Evolutionary conservation across 2,329 filamentous ascomycete genomes (phyloP), one percentile per base, ranked within the genome.

Genomic region (Nemania bipapillata): DNA sequence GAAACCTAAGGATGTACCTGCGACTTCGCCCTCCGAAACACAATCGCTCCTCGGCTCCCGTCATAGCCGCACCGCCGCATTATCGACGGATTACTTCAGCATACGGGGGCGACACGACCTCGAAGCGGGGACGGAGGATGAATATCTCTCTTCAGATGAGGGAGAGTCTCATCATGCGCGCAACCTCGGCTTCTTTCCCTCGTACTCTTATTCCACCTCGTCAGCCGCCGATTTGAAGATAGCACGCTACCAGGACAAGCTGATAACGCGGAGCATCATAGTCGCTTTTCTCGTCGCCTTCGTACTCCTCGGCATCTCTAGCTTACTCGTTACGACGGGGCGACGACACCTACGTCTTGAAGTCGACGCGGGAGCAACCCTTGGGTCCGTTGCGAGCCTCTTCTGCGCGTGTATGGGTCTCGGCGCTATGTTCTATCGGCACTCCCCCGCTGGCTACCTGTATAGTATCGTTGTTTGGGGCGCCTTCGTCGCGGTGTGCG

Each of bases 351-450:
- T 91, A 72, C 84, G 86, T 4, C 84, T 89, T n/a, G 89, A 92
- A 77, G 92, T 95, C 3, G 91, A 94, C 74, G 87, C 87, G 0
- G 92, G 90, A 8, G 90, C 92, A 1, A 84, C 92, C 0, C 83
- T 92, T 47, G 92, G 91, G 9, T 89, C 91, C 17, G 84, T 92
- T 35, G 83, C 87, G 32, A 92, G 90, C 70, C 77, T 94, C 47
- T 84, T 89, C 68, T 89, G 89, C 74, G 88, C 87, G 0, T 87
- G 89, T 54, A 82, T 86, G 12, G 91, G 85, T 0, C 82, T 92
- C 6, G 87, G 86, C 37, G 84, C 86, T 77, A 85, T 87, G 70
- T 77, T 90, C 12, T 85, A 86, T 58, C 83, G 88, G 40, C 79
- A 81, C 47, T 83, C 85, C 56, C 77, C 74, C 24, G 58, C 54